Percentiles rank a stretch among this genome's conserved stretches.
These are phyloP conservation scores for Iberis amara DNA, from an alignment of 441 rosid genomes.

Conservation along the genomic window DNA sequence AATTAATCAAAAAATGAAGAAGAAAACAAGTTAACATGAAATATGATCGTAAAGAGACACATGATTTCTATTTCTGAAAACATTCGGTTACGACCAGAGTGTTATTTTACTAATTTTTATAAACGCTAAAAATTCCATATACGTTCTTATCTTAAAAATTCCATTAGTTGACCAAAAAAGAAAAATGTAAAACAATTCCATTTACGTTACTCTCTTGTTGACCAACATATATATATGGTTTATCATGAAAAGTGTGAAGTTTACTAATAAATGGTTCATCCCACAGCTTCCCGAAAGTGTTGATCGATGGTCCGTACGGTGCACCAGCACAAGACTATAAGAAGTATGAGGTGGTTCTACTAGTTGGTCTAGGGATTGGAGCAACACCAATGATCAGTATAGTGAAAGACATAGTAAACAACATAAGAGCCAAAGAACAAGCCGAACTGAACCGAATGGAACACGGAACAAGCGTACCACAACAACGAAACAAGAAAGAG, in stretches of 20 bases:
- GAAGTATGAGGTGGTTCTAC: slow-evolving; percentile 53
- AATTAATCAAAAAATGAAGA: neutral
- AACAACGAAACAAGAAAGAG: slow-evolving; percentile 38
- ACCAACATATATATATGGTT: slow-evolving; percentile 1
- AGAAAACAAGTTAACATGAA: neutral
- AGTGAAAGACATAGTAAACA: slow-evolving; percentile 61
- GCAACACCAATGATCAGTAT: slow-evolving; percentile 79
- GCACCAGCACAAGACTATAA: slow-evolving; percentile 79
- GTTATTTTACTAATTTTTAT: neutral
- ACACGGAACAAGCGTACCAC: slow-evolving; percentile 27
- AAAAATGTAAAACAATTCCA: too few species aligned
- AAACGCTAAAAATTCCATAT: too few species aligned
- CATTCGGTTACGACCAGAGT: neutral
- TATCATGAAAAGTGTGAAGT: neutral
- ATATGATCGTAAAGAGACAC: neutral
- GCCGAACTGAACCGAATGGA: slow-evolving; percentile 41
- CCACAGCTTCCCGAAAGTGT: slow-evolving; percentile 52
- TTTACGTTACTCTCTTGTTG: slow-evolving; percentile 6
- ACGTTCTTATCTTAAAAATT: too few species aligned
- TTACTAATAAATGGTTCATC: neutral
- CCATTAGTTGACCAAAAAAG: too few species aligned
- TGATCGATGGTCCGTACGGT: slow-evolving; percentile 69
- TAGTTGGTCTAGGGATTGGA: slow-evolving; percentile 68
- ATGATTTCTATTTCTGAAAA: neutral
- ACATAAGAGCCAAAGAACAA: slow-evolving; percentile 46